Conservation (phyloP, 2,329 filamentous ascomycete species). For the Trichoderma sp. region DNA sequence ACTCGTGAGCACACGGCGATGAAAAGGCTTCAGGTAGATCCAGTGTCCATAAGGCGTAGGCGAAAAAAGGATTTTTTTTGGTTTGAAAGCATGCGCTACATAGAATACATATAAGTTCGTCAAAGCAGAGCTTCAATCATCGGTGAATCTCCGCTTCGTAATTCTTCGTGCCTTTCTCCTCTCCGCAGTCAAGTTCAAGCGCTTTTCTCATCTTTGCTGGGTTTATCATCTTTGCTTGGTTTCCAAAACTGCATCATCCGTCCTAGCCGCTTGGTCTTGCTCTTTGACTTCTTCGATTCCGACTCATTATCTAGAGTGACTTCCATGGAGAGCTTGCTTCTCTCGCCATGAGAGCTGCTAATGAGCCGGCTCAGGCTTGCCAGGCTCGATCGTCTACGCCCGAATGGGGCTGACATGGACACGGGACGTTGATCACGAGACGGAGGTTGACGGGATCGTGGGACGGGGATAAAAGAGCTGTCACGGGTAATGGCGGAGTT, state of each 20-base stretch:
- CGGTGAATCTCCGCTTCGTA: neutral
- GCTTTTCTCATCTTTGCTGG: conserved; percentile 21
- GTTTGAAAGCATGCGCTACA: conserved; percentile 34
- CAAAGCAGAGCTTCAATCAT: conserved; percentile 24
- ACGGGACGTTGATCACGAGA: conserved; percentile 57
- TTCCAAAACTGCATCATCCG: conserved; percentile 80
- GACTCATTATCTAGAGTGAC: conserved; percentile 54
- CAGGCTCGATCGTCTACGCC: conserved; percentile 70
- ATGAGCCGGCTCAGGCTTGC: conserved; percentile 74
- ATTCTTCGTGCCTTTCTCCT: conserved; percentile 10
- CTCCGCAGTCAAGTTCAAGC: conserved; percentile 23
- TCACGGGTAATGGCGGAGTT: conserved; percentile 74
- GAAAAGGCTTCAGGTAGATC: conserved; percentile 16
- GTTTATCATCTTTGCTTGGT: conserved; percentile 45
- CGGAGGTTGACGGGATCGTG: conserved; percentile 47
- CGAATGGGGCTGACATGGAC: conserved; percentile 60
- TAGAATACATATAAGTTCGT: conserved; percentile 38
- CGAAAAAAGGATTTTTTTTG: neutral
- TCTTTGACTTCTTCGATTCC: conserved; percentile 52
- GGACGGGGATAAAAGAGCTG: conserved; percentile 48
- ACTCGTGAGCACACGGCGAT: conserved; percentile 4
- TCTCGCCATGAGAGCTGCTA: conserved; percentile 69
- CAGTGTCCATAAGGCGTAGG: conserved; percentile 11
- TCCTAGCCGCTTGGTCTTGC: conserved; percentile 67
- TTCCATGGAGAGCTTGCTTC: conserved; percentile 71